phyloP scores from a whole-genome alignment of 768 basidiomycete genomes.

The Leccinum broughii region DNA sequence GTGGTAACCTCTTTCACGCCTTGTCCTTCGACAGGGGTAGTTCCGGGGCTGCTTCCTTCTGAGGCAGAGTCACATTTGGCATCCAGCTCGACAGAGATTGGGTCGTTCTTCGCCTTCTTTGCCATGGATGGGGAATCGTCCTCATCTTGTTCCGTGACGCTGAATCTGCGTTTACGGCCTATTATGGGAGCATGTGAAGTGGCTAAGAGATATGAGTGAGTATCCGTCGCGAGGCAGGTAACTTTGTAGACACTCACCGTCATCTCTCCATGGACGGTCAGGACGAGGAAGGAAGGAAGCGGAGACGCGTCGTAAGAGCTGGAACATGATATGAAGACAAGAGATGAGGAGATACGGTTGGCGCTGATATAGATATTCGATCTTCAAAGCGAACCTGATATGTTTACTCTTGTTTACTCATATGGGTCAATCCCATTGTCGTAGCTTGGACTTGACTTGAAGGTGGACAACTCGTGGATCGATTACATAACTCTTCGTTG shows the following conservation, averaged over 20 bases:
- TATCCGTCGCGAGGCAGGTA: slow-evolving; percentile 1
- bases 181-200: slow-evolving; percentile 74
- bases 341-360: not conserved
- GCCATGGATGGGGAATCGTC: slow-evolving; percentile 31
- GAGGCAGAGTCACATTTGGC: slow-evolving; percentile 26
- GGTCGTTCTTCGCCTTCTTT: slow-evolving; percentile 36
- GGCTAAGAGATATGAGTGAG: slow-evolving; percentile 40
- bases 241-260: slow-evolving; percentile 49
- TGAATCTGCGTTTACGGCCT: slow-evolving; percentile 65
- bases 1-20: slow-evolving; percentile 71
- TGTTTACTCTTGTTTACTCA: slow-evolving; percentile 31
- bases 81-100: slow-evolving; percentile 25
- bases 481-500: slow-evolving; percentile 17
- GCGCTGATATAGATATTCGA: not conserved
- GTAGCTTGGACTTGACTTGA: not conserved
- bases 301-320: slow-evolving; percentile 70
- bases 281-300: slow-evolving; percentile 66
- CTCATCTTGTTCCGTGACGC: slow-evolving; percentile 42
- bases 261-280: slow-evolving; percentile 76
- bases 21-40: slow-evolving; percentile 34
- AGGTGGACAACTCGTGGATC: not conserved
- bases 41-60: slow-evolving; percentile 15
- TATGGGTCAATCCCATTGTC: slow-evolving; percentile 1
- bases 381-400: not conserved
- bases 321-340: slow-evolving; percentile 48